Conservation (phyloP, 768 basidiomycete species). For the Lactarius vividus region DNA sequence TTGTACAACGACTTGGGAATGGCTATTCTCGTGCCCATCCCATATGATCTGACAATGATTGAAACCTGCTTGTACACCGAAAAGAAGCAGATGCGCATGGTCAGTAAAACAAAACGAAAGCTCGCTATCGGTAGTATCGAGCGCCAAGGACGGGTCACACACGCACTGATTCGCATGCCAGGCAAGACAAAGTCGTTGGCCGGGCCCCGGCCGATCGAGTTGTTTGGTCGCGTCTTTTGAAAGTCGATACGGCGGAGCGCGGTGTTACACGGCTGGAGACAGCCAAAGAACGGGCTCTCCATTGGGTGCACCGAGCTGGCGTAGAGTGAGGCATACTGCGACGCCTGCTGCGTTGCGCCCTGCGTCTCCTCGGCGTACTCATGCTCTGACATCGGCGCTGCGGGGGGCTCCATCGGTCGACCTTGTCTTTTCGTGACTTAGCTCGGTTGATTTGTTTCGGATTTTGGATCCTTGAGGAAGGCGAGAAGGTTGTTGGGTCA, state of each 20-base stretch:
- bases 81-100: constrained; percentile 22
- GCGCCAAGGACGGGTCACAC: constrained; percentile 2
- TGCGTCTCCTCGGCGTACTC: constrained; percentile 21
- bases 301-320: constrained; percentile 3
- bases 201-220: constrained; percentile 21
- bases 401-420: not conserved
- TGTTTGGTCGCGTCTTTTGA: constrained; percentile 8
- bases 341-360: constrained; percentile 25
- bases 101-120: constrained; percentile 1
- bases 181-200: constrained; percentile 55
- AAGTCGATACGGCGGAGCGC: constrained; percentile 23
- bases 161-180: constrained; percentile 72
- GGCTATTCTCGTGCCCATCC: constrained; percentile 49
- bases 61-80: constrained; percentile 40
- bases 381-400: not conserved
- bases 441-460: not conserved
- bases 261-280: constrained; percentile 17
- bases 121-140: not conserved
- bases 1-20: constrained; percentile 45
- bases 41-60: constrained; percentile 56
- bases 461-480: not conserved
- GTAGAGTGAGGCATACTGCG: constrained; percentile 7
- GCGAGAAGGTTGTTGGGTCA: not conserved
- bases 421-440: not conserved
- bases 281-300: constrained; percentile 23